Evolutionary conservation across 495 filamentous ascomycete species (phyloP).

Genomic region (Xylaria curta): DNA sequence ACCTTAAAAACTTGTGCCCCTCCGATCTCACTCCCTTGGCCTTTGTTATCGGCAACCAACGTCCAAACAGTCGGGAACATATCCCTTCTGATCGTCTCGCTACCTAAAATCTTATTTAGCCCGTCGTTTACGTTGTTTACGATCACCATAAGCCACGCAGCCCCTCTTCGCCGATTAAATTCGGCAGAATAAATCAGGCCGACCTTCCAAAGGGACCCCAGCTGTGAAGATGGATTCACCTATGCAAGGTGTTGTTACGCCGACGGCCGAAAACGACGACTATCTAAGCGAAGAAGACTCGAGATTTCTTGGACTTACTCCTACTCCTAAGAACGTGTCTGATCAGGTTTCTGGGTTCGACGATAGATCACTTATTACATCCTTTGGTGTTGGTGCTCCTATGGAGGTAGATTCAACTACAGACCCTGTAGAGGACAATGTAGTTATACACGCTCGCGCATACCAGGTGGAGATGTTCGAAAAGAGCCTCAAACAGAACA

Average conservation of each 20-base stretch:
- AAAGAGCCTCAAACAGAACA: constrained; percentile 76
- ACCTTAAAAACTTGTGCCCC: neutral
- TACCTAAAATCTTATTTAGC: neutral
- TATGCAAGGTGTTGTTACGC: neutral
- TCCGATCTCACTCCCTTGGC: neutral
- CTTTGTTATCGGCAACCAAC: neutral
- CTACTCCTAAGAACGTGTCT: neutral
- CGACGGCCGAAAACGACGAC: neutral
- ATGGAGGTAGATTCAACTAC: neutral
- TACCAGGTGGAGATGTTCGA: constrained; percentile 95
- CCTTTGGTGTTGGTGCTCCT: neutral
- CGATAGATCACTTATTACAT: neutral
- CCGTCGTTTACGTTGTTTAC: neutral
- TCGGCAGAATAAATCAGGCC: neutral
- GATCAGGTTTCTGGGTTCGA: neutral
- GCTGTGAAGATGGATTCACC: constrained; percentile 12
- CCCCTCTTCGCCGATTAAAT: neutral
- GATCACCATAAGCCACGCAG: neutral
- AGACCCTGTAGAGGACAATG: constrained; percentile 17
- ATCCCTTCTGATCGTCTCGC: neutral
- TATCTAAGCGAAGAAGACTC: constrained; percentile 18
- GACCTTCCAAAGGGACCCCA: neutral
- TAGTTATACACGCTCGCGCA: constrained; percentile 59
- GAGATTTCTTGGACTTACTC: neutral
- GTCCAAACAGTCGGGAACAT: neutral